phyloP scores from a whole-genome alignment of 23 red algal species.

The Gracilariopsis chorda region DNA sequence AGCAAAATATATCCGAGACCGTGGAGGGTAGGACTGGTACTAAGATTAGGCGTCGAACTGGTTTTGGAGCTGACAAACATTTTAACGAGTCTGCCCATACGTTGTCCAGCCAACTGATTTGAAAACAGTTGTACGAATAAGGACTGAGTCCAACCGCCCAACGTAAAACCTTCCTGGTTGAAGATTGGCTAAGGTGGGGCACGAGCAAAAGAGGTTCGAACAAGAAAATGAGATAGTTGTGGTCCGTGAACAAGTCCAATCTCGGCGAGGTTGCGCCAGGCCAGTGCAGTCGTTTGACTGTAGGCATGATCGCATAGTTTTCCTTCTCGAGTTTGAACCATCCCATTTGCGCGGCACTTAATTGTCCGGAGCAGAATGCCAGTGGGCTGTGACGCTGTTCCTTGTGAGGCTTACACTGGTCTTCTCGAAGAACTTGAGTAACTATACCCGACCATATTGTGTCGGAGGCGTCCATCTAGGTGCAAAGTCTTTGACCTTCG shows the following conservation, averaged over 20 bases:
- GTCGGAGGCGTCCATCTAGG: constrained; percentile 4
- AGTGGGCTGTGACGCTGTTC: neutral
- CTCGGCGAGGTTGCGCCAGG: neutral
- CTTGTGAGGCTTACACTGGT: neutral
- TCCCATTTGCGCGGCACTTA: neutral
- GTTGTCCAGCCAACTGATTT: neutral
- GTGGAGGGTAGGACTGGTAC: neutral
- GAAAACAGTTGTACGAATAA: neutral
- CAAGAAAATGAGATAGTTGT: neutral
- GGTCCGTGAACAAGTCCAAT: neutral
- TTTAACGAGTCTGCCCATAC: neutral
- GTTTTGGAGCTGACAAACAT: neutral
- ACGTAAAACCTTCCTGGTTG: neutral
- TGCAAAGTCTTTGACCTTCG: neutral
- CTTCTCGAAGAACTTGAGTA: neutral
- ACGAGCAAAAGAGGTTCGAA: neutral
- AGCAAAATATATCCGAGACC: neutral
- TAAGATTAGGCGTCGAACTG: neutral
- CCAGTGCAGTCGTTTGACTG: neutral
- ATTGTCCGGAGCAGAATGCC: neutral
- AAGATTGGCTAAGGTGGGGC: neutral
- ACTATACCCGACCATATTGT: neutral
- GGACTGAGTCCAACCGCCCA: neutral
- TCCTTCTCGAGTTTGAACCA: neutral
- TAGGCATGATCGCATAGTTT: neutral